Evolutionary conservation across 768 basidiomycete species (phyloP).

Genomic region (Amyloporia xantha): DNA sequence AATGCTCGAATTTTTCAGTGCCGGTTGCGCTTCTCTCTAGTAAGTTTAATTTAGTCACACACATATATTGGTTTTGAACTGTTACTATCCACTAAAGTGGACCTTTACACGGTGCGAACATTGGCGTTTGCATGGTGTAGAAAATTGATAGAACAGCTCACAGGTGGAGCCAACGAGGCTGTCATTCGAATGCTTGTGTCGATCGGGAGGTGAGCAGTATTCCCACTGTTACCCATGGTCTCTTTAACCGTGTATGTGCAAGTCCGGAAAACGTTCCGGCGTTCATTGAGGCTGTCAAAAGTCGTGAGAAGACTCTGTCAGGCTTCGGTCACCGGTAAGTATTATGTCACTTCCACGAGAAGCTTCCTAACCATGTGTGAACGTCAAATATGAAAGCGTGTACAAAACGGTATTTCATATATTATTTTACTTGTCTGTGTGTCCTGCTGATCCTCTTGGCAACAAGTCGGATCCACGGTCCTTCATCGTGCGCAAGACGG

Average conservation of each 20-base stretch:
- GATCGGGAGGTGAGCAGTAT: constrained; percentile 61
- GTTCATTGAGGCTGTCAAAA: constrained; percentile 84
- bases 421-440: background rate
- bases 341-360: background rate
- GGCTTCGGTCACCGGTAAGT: constrained; percentile 83
- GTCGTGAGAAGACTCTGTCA: constrained; percentile 80
- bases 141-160: too few relatives aligned
- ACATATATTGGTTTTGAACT: background rate
- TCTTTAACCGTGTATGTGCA: background rate
- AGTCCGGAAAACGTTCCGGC: constrained; percentile 81
- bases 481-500: constrained; percentile 84
- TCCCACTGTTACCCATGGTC: background rate
- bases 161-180: constrained; percentile 87
- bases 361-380: background rate
- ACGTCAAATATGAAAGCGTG: constrained; percentile 31
- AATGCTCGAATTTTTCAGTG: constrained; percentile 35
- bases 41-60: constrained; percentile 31
- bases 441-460: background rate
- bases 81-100: constrained; percentile 42
- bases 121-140: too few relatives aligned
- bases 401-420: constrained; percentile 58
- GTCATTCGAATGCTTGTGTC: constrained; percentile 91
- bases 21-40: constrained; percentile 88
- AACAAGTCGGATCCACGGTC: constrained; percentile 81
- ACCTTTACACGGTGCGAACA: constrained; percentile 54